These are phyloP conservation scores for Aspergillus bridgeri DNA, from an alignment of 495 filamentous ascomycete species.

Conservation along the genomic window DNA sequence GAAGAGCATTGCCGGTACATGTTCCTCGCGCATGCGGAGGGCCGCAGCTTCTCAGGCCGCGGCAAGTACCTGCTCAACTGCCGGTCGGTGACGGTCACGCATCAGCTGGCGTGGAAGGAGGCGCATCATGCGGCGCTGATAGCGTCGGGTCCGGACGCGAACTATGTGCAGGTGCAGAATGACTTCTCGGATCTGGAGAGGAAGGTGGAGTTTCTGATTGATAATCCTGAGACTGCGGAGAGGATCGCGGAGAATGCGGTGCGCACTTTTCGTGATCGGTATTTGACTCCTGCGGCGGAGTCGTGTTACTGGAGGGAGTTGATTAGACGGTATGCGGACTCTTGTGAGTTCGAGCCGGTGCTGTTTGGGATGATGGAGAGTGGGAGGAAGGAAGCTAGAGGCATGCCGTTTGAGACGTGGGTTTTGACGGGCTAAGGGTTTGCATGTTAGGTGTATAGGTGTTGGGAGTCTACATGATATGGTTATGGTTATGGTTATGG, in stretches of 20 bases:
- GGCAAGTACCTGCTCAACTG: constrained; percentile 61
- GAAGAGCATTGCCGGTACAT: constrained; percentile 60
- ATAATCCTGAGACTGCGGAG: constrained; percentile 47
- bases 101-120: constrained; percentile 39
- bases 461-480: not conserved
- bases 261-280: constrained; percentile 53
- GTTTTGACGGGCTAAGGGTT: constrained; percentile 18
- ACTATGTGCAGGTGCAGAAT: constrained; percentile 53
- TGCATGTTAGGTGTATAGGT: not conserved
- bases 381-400: constrained; percentile 30
- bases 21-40: constrained; percentile 58
- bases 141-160: constrained; percentile 52
- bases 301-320: constrained; percentile 59
- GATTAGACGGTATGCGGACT: constrained; percentile 45
- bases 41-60: constrained; percentile 53
- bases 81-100: constrained; percentile 52
- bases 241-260: constrained; percentile 54
- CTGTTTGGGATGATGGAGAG: constrained; percentile 25
- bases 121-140: constrained; percentile 38
- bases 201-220: constrained; percentile 50
- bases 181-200: constrained; percentile 54
- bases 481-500: not conserved
- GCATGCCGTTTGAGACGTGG: constrained; percentile 41
- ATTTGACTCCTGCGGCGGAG: constrained; percentile 58
- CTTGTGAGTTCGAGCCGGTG: constrained; percentile 41